Percentiles rank a stretch among this genome's conserved stretches.
Evolutionary conservation across 2,329 filamentous ascomycete species (phyloP).

Genomic region (Colletotrichum sp.): DNA sequence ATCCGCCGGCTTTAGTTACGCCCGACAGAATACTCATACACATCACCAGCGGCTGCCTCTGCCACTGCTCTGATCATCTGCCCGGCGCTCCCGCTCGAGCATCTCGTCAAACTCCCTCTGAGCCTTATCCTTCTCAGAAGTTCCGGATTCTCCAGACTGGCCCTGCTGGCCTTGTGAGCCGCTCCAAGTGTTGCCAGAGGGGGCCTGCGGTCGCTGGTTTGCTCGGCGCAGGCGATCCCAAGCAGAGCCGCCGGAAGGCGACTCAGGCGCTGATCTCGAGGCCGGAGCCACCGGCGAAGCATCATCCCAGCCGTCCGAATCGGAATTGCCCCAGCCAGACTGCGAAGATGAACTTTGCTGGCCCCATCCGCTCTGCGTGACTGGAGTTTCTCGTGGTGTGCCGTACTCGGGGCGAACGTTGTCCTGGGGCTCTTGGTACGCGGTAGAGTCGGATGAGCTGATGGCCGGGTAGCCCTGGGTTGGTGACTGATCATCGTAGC

Average conservation of each 20-base stretch:
- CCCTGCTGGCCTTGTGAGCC: neutral
- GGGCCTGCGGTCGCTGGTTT: slow-evolving; percentile 18
- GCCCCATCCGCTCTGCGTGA: neutral
- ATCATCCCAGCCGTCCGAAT: slow-evolving; percentile 32
- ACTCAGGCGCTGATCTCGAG: slow-evolving; percentile 7
- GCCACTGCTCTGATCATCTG: neutral
- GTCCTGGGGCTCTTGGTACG: neutral
- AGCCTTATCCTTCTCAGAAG: slow-evolving; percentile 46
- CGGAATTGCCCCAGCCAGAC: neutral
- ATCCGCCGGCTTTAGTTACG: neutral
- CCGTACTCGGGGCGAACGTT: neutral
- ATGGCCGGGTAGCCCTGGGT: slow-evolving; percentile 1
- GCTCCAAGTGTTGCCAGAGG: neutral
- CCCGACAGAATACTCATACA: neutral
- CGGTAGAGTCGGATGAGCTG: neutral
- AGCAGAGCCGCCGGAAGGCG: slow-evolving; percentile 34
- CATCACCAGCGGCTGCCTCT: slow-evolving; percentile 7
- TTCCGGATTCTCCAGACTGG: slow-evolving; percentile 28
- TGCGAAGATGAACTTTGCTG: neutral
- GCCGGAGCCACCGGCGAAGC: slow-evolving; percentile 46
- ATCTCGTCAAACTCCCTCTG: slow-evolving; percentile 57
- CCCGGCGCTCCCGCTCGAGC: slow-evolving; percentile 47
- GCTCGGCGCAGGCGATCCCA: slow-evolving; percentile 53
- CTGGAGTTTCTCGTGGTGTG: neutral
- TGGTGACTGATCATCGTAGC: neutral